These are phyloP conservation scores for Citrullus colocynthis DNA, from an alignment of 306 rosid genomes.

Conservation along the genomic window DNA sequence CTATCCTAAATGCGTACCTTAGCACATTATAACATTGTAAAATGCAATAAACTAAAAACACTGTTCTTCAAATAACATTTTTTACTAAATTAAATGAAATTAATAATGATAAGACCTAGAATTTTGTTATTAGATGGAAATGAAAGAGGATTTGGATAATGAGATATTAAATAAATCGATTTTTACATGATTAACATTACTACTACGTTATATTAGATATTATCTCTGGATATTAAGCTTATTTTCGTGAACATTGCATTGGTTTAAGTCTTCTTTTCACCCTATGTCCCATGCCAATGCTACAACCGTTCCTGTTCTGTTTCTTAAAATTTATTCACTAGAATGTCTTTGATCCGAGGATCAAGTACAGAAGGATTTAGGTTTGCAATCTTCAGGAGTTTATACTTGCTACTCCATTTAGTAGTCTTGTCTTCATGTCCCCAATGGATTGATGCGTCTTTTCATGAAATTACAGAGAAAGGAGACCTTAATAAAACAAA, in stretches of 20 bases:
- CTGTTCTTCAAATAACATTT: neutral
- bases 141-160: neutral
- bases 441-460: neutral
- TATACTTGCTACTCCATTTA: neutral
- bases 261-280: neutral
- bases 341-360: neutral
- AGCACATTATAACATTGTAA: conserved; percentile 4
- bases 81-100: neutral
- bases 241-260: neutral
- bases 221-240: neutral
- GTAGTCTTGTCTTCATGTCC: neutral
- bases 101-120: neutral
- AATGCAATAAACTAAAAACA: neutral
- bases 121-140: neutral
- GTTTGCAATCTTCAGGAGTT: neutral
- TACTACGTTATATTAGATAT: neutral
- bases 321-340: neutral
- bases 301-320: neutral
- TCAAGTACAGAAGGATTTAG: neutral
- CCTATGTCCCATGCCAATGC: neutral
- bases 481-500: neutral
- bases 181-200: neutral
- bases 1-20: conserved; percentile 13
- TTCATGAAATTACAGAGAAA: neutral
- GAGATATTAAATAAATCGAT: neutral